These are phyloP conservation scores for Oemleria cerasiformis DNA, from an alignment of 306 rosid genomes.

Conservation along the genomic window DNA sequence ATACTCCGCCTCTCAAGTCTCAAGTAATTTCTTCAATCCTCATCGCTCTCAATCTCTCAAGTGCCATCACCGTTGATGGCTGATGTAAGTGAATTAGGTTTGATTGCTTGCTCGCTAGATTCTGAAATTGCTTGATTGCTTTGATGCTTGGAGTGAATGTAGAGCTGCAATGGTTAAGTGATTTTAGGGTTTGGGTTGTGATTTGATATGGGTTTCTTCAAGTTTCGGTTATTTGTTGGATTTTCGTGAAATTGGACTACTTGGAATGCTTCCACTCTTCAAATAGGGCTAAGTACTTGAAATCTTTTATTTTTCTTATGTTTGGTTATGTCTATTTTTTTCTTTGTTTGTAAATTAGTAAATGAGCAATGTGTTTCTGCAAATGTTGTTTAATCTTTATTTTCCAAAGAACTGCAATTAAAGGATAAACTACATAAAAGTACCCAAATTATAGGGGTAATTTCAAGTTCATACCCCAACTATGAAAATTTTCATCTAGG, in stretches of 20 bases:
- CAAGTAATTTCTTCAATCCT: too few species aligned
- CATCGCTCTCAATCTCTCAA: too few species aligned
- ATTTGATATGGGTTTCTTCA: conserved; percentile 18
- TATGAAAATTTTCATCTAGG: too few species aligned
- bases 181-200: conserved; percentile 9
- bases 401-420: too few species aligned
- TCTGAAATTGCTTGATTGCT: conserved; percentile 21
- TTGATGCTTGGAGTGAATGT: not conserved
- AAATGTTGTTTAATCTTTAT: too few species aligned
- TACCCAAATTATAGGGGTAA: too few species aligned
- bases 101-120: not conserved
- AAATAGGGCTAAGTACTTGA: not conserved
- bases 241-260: conserved; percentile 13
- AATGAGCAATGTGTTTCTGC: conserved; percentile 9
- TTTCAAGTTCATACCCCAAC: too few species aligned
- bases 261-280: conserved; percentile 2
- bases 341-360: not conserved
- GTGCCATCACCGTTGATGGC: too few species aligned
- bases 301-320: not conserved
- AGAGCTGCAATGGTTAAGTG: conserved; percentile 9
- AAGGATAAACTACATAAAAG: too few species aligned
- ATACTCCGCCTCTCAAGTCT: too few species aligned
- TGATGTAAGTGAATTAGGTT: conserved; percentile 1
- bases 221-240: not conserved
- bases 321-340: not conserved